Evolutionary conservation across 2,329 filamentous ascomycete species (phyloP), one percentile per base, ranked within the genome.

Genomic region (Didymella lethalis): DNA sequence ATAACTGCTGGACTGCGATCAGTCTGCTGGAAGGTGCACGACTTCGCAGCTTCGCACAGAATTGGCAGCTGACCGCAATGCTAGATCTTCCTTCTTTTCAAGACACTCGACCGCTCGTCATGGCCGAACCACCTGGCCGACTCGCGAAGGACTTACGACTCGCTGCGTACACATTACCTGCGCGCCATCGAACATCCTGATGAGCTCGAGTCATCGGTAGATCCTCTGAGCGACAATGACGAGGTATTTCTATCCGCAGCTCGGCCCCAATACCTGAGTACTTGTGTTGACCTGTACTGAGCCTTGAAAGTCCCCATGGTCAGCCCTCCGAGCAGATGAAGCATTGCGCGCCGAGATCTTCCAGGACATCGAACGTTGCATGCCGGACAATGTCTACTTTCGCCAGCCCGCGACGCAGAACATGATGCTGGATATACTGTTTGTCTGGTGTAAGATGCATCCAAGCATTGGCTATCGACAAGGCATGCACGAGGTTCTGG

Each of bases 401-500:
- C 92, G 93, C 57, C 86, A 93, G 66, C 86, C 89, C 12, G 80
- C 84, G 14, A 91, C 91, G 1, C 95, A 98, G 75, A 84, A 83
- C 41, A 90, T 92, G 77, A 88, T 99, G 68, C 80, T 96, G 31
- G 91, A 99, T 72, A 88, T 97, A 31, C 82, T 99, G 32, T 99
- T 98, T 77, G 86, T 99, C 65, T 98, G 93, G 79, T 95, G 93
- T 80, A 98, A 97, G 77, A 85, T 96, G 52, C 92, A 98, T 71
- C 92, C 92, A 1, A 88, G 90, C 66, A 84, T 92, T 53, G 92
- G 92, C 16, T 99, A 99, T 75, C 88, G 95, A n/a, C 95, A 99
- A 79, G 95, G 95, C 11, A 99, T 99, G 94, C 95, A 99, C 75
- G 95, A 99, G 78, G 82, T 99, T 43, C 83, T 98, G 14, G 95